These are phyloP conservation scores for Medicago arabica DNA, from an alignment of 306 rosid species.

Conservation along the genomic window DNA sequence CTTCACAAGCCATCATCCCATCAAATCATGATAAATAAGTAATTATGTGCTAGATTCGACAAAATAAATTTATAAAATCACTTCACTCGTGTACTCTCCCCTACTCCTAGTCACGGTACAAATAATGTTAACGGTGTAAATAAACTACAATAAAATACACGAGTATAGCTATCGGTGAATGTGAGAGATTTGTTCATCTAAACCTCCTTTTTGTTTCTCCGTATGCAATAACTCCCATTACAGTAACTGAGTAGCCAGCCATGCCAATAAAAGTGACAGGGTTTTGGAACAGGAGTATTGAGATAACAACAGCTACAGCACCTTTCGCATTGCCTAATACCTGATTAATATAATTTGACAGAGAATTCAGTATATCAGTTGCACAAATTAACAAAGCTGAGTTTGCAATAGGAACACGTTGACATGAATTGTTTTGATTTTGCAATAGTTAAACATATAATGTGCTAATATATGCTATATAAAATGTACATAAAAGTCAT, in stretches of 20 bases:
- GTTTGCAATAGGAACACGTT: constrained; percentile 18
- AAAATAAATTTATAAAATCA: constrained; percentile 28
- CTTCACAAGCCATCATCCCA: constrained; percentile 2
- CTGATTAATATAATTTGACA: constrained; percentile 50
- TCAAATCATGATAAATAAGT: constrained; percentile 25
- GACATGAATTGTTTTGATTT: not conserved
- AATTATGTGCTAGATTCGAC: constrained; percentile 42
- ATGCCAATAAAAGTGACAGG: constrained; percentile 90
- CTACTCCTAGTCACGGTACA: constrained; percentile 45
- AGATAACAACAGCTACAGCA: constrained; percentile 94
- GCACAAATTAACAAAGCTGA: constrained; percentile 11
- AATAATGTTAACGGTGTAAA: constrained; percentile 45
- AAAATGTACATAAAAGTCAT: not conserved
- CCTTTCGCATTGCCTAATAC: constrained; percentile 98
- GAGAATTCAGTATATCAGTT: not conserved
- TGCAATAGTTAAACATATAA: not conserved
- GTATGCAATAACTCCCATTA: constrained; percentile 80
- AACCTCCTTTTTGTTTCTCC: constrained; percentile 94
- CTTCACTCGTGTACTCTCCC: not conserved
- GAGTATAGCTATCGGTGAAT: constrained; percentile 25
- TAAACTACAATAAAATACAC: constrained; percentile 44
- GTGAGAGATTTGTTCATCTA: constrained; percentile 55
- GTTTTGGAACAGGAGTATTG: constrained; percentile 92
- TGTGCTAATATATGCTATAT: not conserved
- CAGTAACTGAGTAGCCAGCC: constrained; percentile 81